phyloP scores from a whole-genome alignment of 2,329 filamentous ascomycete genomes.

The Colletotrichum tamarilloi region DNA sequence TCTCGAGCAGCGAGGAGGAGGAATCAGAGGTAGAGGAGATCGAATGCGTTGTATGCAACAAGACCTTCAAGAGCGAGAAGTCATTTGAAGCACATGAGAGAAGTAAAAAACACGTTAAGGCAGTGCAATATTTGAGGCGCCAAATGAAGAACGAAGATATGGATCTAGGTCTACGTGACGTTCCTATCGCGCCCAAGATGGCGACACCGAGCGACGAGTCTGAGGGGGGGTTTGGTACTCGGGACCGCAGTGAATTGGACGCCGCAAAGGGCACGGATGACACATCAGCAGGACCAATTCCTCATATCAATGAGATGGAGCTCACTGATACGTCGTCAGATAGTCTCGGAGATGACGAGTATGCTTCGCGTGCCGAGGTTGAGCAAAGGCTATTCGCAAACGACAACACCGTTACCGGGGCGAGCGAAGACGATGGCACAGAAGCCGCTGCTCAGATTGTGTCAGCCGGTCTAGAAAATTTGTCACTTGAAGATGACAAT shows the following conservation, averaged over 20 bases:
- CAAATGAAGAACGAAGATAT: slow-evolving; percentile 87
- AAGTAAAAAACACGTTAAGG: slow-evolving; percentile 96
- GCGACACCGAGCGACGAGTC: slow-evolving; percentile 5
- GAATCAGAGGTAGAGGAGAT: slow-evolving; percentile 70
- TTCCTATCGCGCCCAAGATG: not conserved
- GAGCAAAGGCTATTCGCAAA: slow-evolving; percentile 25
- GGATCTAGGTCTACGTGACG: slow-evolving; percentile 53
- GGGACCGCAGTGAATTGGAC: not conserved
- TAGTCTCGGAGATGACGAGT: slow-evolving; percentile 21
- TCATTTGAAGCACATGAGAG: slow-evolving; percentile 93
- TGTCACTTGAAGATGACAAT: not conserved
- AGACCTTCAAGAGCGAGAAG: slow-evolving; percentile 88
- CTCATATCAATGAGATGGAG: not conserved
- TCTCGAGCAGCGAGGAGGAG: slow-evolving; percentile 67
- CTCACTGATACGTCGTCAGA: not conserved
- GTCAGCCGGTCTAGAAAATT: not conserved
- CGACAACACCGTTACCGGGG: not conserved
- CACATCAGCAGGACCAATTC: not conserved
- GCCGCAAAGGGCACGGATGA: not conserved
- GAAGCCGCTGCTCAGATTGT: not conserved
- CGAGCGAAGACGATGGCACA: not conserved
- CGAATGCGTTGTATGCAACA: slow-evolving; percentile 82
- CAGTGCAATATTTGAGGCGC: slow-evolving; percentile 80
- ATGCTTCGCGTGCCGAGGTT: slow-evolving; percentile 29
- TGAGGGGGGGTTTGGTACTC: slow-evolving; percentile 6